phyloP scores from a whole-genome alignment of 768 basidiomycete genomes.

The Tephrocybe sp. region DNA sequence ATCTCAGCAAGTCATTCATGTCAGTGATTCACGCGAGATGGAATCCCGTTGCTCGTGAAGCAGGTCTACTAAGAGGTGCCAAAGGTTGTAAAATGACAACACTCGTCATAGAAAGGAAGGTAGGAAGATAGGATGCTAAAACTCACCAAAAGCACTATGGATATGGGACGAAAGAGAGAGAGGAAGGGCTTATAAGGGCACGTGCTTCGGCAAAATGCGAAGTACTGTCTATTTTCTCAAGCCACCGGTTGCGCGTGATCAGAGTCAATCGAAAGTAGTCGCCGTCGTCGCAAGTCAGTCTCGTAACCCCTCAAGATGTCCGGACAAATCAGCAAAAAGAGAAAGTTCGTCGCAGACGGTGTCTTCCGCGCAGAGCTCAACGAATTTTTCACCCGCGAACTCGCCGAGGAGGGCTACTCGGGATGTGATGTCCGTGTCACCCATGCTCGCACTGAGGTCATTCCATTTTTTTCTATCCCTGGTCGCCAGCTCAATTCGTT shows the following conservation, averaged over 20 bases:
- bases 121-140: slow-evolving; percentile 5
- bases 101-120: slow-evolving; percentile 63
- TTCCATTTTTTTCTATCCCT: neutral
- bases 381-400: slow-evolving; percentile 98
- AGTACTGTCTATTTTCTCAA: slow-evolving; percentile 26
- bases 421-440: slow-evolving; percentile 99
- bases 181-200: slow-evolving; percentile 2
- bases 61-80: slow-evolving; percentile 95
- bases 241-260: slow-evolving; percentile 19
- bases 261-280: slow-evolving; percentile 10
- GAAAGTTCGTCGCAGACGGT: slow-evolving; percentile 98
- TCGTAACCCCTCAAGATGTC: slow-evolving; percentile 55
- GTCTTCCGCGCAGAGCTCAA: slow-evolving; percentile 99
- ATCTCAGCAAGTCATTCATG: slow-evolving; percentile 84
- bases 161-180: neutral
- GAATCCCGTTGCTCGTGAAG: slow-evolving; percentile 29
- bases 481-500: slow-evolving; percentile 3
- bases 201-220: slow-evolving; percentile 21
- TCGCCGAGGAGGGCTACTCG: slow-evolving; percentile 99
- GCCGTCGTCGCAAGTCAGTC: slow-evolving; percentile 5
- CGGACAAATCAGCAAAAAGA: slow-evolving; percentile 92
- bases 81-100: slow-evolving; percentile 71
- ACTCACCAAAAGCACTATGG: slow-evolving; percentile 6
- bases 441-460: slow-evolving; percentile 92
- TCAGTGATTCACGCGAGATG: slow-evolving; percentile 60